Evolutionary conservation across 2,329 filamentous ascomycete genomes (phyloP).

Genomic region (Sporothrix pseudoabietina): DNA sequence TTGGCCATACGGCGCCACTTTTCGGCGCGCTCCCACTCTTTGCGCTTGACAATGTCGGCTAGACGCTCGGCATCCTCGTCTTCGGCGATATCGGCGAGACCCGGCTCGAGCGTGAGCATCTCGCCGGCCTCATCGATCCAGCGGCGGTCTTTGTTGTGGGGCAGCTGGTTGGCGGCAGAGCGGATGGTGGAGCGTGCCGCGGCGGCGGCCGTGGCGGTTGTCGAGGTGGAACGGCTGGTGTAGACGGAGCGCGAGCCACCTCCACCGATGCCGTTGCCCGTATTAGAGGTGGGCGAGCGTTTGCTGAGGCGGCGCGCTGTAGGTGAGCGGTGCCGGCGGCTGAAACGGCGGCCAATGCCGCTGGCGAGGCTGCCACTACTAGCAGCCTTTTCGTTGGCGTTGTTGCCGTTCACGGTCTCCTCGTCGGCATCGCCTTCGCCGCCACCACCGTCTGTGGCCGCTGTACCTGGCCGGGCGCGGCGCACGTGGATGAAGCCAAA

Average conservation of each 20-base stretch:
- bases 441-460: background rate
- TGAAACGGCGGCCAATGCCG: constrained; percentile 18
- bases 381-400: background rate
- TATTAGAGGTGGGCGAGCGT: background rate
- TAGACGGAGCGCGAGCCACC: constrained; percentile 58
- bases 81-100: constrained; percentile 58
- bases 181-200: constrained; percentile 59
- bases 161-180: constrained; percentile 60
- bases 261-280: constrained; percentile 50
- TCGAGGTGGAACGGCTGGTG: constrained; percentile 52
- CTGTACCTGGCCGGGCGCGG: constrained; percentile 46
- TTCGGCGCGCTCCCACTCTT: constrained; percentile 64
- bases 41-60: constrained; percentile 60
- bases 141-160: constrained; percentile 62
- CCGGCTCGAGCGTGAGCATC: constrained; percentile 64
- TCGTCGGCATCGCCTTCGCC: constrained; percentile 49
- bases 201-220: constrained; percentile 35
- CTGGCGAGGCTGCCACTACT: background rate
- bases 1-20: constrained; percentile 71
- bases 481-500: constrained; percentile 66
- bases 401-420: constrained; percentile 44
- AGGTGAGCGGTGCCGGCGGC: background rate
- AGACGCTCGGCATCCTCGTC: constrained; percentile 57
- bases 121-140: constrained; percentile 68
- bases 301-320: background rate